Percentiles rank a stretch among this genome's conserved stretches.
These are phyloP conservation scores for Brachypodium distachyon DNA, from an alignment of 202 grass and related monocot species.

Conservation along the genomic window DNA sequence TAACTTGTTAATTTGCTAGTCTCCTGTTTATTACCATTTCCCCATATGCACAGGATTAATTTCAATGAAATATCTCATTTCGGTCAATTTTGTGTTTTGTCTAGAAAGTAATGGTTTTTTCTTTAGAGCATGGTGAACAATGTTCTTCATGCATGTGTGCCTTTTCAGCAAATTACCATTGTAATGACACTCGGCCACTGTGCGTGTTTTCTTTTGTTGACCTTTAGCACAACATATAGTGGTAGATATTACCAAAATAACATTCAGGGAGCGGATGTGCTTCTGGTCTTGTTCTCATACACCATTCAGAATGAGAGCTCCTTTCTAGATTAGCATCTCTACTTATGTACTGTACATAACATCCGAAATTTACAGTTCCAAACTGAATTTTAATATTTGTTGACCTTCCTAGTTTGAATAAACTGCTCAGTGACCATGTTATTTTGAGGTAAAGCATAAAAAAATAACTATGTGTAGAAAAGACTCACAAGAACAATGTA, in stretches of 20 bases:
- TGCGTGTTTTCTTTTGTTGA: background rate
- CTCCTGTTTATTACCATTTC: constrained; percentile 22
- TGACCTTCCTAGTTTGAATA: background rate
- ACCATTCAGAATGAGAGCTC: background rate
- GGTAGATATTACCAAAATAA: background rate
- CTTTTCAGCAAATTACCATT: background rate
- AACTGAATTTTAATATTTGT: constrained; percentile 5
- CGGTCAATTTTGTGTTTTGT: background rate
- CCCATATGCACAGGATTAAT: constrained; percentile 51
- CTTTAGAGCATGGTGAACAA: background rate
- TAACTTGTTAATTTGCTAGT: constrained; percentile 37
- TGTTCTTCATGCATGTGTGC: background rate
- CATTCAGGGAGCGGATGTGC: background rate
- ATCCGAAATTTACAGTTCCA: background rate
- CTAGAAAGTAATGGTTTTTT: background rate
- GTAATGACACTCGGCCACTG: background rate
- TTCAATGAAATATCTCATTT: constrained; percentile 39
- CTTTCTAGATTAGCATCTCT: background rate
- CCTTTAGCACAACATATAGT: background rate
- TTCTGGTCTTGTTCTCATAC: background rate
- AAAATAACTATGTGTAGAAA: background rate
- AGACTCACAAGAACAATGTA: background rate
- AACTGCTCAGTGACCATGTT: background rate
- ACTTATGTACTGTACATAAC: background rate
- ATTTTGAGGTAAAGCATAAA: background rate